phyloP scores from a whole-genome alignment of 805 yeast species.

The Ogataea kodamae region DNA sequence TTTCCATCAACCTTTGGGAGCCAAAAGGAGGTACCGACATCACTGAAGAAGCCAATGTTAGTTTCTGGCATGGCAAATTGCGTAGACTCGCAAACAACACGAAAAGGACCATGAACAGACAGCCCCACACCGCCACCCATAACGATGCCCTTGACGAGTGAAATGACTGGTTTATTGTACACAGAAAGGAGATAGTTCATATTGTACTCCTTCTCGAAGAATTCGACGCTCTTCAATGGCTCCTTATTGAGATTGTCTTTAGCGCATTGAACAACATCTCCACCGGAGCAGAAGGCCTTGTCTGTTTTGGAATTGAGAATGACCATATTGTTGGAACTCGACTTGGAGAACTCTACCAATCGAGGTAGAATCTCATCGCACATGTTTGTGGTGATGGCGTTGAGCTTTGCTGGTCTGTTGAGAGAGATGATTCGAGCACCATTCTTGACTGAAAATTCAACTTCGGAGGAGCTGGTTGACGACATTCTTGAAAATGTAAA shows the following conservation, averaged over 20 bases:
- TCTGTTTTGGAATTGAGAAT: constrained; percentile 64
- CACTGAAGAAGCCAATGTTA: constrained; percentile 94
- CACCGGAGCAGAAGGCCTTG: constrained; percentile 91
- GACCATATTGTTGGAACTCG: constrained; percentile 59
- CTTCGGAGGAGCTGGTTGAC: constrained; percentile 39
- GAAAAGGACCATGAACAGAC: constrained; percentile 84
- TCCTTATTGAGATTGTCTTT: constrained; percentile 48
- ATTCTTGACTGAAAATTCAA: constrained; percentile 57
- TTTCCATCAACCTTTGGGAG: constrained; percentile 78
- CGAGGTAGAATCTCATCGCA: constrained; percentile 68
- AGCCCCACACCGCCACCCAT: constrained; percentile 99
- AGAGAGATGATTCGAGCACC: constrained; percentile 70
- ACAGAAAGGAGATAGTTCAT: constrained; percentile 76
- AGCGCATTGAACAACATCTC: constrained; percentile 86
- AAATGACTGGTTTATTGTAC: constrained; percentile 82
- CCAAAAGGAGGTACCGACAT: constrained; percentile 91
- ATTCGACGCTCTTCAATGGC: constrained; percentile 49
- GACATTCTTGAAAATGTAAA: constrained; percentile 6
- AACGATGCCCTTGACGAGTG: constrained; percentile 85
- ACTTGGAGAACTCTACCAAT: constrained; percentile 70
- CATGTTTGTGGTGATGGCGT: constrained; percentile 80
- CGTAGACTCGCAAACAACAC: constrained; percentile 90
- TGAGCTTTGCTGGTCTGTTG: constrained; percentile 79
- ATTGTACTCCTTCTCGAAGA: constrained; percentile 78
- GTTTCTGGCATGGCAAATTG: constrained; percentile 97